Evolutionary conservation across 352 stramenopile genomes (phyloP).

Genomic region (Pythium monospermum): DNA sequence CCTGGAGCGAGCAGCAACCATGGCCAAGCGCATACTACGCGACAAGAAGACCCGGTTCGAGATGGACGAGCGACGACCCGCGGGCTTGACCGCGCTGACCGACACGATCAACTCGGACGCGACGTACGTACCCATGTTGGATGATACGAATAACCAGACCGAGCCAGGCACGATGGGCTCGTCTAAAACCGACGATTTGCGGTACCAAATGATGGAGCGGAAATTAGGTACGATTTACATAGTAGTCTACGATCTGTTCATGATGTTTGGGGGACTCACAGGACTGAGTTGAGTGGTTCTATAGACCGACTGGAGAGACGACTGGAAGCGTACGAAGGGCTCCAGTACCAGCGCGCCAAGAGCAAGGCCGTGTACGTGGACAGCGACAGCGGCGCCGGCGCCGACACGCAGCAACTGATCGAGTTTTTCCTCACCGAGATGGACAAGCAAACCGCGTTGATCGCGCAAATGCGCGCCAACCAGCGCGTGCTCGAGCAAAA

Average conservation of each 20-base stretch:
- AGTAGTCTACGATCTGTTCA: no score
- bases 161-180: neutral
- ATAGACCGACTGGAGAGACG: conserved; percentile 29
- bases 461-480: conserved; percentile 21
- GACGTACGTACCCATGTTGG: conserved; percentile 17
- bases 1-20: neutral
- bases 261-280: neutral
- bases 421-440: conserved; percentile 46
- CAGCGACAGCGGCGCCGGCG: neutral
- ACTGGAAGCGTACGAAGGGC: conserved; percentile 26
- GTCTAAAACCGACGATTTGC: conserved; percentile 8
- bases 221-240: conserved; percentile 19
- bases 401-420: conserved; percentile 30
- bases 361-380: conserved; percentile 5
- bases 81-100: conserved; percentile 13
- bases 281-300: neutral
- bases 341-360: conserved; percentile 20
- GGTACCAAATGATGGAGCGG: conserved; percentile 25
- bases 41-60: conserved; percentile 24
- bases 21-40: conserved; percentile 3
- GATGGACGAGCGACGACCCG: conserved; percentile 17
- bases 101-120: conserved; percentile 21
- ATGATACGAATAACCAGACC: conserved; percentile 21
- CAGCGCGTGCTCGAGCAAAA: conserved; percentile 27
- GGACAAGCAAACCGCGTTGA: conserved; percentile 37